These are phyloP conservation scores for Aschersonia sp. DNA, from an alignment of 2,329 filamentous ascomycete genomes.

Conservation along the genomic window DNA sequence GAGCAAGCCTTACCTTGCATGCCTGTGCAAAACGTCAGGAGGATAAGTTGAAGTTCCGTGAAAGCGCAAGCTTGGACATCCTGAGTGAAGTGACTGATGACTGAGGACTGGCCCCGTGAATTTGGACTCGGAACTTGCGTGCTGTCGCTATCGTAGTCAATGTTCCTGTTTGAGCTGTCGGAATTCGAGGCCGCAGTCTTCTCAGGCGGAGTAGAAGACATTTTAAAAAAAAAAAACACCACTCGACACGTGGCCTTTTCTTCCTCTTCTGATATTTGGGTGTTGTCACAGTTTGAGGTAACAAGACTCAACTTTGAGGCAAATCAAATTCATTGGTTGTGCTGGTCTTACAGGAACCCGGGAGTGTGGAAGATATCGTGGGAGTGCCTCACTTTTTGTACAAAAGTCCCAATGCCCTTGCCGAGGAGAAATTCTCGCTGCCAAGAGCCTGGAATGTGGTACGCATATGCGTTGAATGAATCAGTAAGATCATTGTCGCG, in stretches of 20 bases:
- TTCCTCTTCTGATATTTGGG: too few species aligned
- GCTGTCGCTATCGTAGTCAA: neutral
- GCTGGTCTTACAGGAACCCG: too few species aligned
- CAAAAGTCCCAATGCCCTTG: too few species aligned
- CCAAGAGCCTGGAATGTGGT: neutral
- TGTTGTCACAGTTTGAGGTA: too few species aligned
- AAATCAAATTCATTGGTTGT: too few species aligned
- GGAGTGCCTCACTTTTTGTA: too few species aligned
- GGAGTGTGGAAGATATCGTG: too few species aligned
- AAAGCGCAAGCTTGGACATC: constrained; percentile 23
- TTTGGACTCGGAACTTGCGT: neutral
- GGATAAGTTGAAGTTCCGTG: constrained; percentile 28
- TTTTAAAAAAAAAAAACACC: too few species aligned
- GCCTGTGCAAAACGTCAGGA: constrained; percentile 35
- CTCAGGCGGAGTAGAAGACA: neutral
- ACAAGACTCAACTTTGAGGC: too few species aligned
- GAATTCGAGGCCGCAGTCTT: neutral
- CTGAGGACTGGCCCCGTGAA: neutral
- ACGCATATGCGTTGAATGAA: neutral
- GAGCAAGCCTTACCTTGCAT: constrained; percentile 24
- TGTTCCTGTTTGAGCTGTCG: neutral
- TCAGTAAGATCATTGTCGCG: neutral
- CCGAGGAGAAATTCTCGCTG: neutral
- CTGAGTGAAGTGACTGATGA: constrained; percentile 9
- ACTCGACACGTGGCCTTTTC: too few species aligned